Conservation (phyloP, 768 basidiomycete genomes). For the Leccinum incarnatum region DNA sequence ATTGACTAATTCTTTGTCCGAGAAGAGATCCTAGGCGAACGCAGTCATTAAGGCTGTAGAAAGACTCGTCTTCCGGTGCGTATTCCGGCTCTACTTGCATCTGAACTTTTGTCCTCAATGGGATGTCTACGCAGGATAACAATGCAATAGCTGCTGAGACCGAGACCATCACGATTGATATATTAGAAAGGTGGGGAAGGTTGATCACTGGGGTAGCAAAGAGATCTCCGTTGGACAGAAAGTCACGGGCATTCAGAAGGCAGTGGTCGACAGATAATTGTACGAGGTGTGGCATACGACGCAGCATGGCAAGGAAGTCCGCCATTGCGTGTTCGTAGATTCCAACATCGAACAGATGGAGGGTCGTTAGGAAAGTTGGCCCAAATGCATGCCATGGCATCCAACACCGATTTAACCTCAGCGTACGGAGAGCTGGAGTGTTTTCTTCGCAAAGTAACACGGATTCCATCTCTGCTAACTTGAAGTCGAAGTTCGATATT, state of each 20-base stretch:
- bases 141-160: background rate
- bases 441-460: background rate
- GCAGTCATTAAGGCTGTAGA: background rate
- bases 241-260: background rate
- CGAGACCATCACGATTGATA: background rate
- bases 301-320: background rate
- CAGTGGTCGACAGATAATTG: background rate
- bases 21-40: background rate
- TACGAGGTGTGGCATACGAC: background rate
- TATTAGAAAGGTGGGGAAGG: background rate
- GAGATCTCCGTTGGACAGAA: background rate
- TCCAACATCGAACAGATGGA: background rate
- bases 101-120: background rate
- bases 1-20: background rate
- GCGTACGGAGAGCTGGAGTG: background rate
- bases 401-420: background rate
- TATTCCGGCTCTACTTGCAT: background rate
- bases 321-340: background rate
- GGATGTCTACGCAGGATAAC: background rate
- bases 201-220: background rate
- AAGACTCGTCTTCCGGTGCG: no score
- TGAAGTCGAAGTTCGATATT: background rate
- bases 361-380: background rate
- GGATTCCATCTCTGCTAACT: background rate
- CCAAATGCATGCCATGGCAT: background rate